Conservation (phyloP, 106 monocot species). For the Allium cepa region DNA sequence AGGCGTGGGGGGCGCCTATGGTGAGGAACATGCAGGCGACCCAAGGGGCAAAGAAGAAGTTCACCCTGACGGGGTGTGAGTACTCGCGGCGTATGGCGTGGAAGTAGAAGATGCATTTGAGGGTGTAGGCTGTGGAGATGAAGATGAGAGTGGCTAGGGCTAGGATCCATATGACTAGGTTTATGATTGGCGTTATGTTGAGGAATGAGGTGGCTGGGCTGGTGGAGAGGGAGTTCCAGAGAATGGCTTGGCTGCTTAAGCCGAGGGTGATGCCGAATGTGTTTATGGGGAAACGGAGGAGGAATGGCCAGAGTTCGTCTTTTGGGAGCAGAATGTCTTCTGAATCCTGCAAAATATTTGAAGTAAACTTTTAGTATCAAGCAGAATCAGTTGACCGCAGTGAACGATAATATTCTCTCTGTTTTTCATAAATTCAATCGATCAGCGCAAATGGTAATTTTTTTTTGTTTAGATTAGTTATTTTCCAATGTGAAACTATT, state of each 20-base stretch:
- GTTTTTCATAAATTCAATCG: not conserved
- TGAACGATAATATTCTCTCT: too few relatives aligned
- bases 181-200: slow-evolving; percentile 48
- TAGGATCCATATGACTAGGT: slow-evolving; percentile 60
- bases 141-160: slow-evolving; percentile 44
- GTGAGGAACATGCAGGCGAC: slow-evolving; percentile 81
- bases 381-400: too few relatives aligned
- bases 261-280: slow-evolving; percentile 85
- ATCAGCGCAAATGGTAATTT: too few relatives aligned
- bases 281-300: slow-evolving; percentile 87
- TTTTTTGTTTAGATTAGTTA: too few relatives aligned
- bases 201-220: slow-evolving; percentile 69
- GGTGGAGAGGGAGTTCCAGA: slow-evolving; percentile 59
- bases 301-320: slow-evolving; percentile 89
- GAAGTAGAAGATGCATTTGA: slow-evolving; percentile 84
- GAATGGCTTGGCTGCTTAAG: slow-evolving; percentile 74
- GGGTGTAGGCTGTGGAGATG: slow-evolving; percentile 53
- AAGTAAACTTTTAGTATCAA: not conserved
- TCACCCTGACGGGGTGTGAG: slow-evolving; percentile 93
- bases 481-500: too few relatives aligned
- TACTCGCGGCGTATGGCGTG: slow-evolving; percentile 89
- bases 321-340: slow-evolving; percentile 91
- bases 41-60: slow-evolving; percentile 99
- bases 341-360: slow-evolving; percentile 28
- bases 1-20: slow-evolving; percentile 38